Evolutionary conservation across 805 yeast species (phyloP), one percentile per base, ranked within the genome.

Genomic region (Starmerella lactis-condensi): DNA sequence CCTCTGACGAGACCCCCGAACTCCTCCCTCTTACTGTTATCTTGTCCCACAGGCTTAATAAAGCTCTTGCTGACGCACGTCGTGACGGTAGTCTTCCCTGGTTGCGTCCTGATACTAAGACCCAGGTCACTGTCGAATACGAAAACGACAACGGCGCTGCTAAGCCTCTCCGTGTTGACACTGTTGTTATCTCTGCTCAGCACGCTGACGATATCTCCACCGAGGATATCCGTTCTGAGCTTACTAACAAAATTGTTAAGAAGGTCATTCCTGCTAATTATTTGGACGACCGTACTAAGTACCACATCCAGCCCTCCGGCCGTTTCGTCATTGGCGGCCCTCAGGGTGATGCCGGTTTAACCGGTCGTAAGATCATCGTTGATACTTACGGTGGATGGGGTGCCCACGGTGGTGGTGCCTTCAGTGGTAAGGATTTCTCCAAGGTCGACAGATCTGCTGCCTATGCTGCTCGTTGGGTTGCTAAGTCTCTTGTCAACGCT

Each of bases 371-470:
- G 70, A 89, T 89, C 62, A 89, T 89, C 53, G 98, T 89, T 57
- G 98, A 89, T 64, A 92, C 98, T 45, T 89, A 89, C 67, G 98
- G 98, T 68, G 98, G 98, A 54, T 91, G 98, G 91, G 95, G 98
- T 64, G 96, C 98, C 54, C 98, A 89, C 70, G 98, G 98, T 65
- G 98, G 98, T 70, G 98, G 98, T 70, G 98, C 98, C 44, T 89
- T 89, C 82, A 77, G 93, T 44, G 98, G 98, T 63, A 89, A 89
- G 71, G 98, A 89, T 64, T 89, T 79, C 78, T 81, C 95, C 60
- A 89, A 89, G 72, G 98, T 89, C 54, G 98, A 89, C 64, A 79
- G 98, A 68, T 85, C 96, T 44, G 98, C 98, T 57, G 98, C 98
- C 47, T 89, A 89, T 59, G 95, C 98, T 54, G 98, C 98, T 51